Conservation (phyloP, 177 flowering plant genomes). For the Tripterygium wilfordii region DNA sequence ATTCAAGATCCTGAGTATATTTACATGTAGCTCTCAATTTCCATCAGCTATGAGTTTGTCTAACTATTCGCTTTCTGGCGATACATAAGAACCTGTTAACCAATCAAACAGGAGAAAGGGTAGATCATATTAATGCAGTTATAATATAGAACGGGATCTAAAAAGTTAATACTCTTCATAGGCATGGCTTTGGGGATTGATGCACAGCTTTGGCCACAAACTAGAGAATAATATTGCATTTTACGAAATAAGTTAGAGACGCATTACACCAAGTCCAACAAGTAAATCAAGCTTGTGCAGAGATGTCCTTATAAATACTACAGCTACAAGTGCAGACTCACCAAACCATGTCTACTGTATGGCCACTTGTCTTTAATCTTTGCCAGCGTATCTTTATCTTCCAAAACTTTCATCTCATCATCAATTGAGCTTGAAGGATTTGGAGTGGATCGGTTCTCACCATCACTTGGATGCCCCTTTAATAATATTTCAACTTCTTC, state of each 20-base stretch:
- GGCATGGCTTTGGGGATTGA: too few relatives aligned
- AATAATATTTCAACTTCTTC: slow-evolving; percentile 53
- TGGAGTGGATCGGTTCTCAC: not conserved
- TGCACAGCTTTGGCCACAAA: too few relatives aligned
- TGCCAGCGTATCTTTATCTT: slow-evolving; percentile 28
- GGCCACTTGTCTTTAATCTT: slow-evolving; percentile 16
- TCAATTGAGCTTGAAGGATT: slow-evolving; percentile 18
- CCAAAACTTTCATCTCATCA: slow-evolving; percentile 23
- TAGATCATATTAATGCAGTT: not conserved
- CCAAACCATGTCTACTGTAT: slow-evolving; percentile 24
- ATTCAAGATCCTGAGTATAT: too few relatives aligned
- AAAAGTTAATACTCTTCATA: too few relatives aligned
- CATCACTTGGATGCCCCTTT: slow-evolving; percentile 7
- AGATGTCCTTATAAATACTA: not conserved
- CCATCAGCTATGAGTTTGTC: too few relatives aligned
- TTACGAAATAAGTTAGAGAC: not conserved
- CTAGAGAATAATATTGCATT: too few relatives aligned
- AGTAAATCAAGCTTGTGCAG: not conserved
- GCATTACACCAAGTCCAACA: not conserved
- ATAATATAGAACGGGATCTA: too few relatives aligned
- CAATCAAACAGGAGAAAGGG: not conserved
- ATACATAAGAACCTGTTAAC: slow-evolving; percentile 27
- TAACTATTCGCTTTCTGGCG: slow-evolving; percentile 20
- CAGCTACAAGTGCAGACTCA: slow-evolving; percentile 10
- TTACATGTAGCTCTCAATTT: too few relatives aligned